Conservation (phyloP, 2,329 filamentous ascomycete species). For the Scopulariopsis brevicaulis region DNA sequence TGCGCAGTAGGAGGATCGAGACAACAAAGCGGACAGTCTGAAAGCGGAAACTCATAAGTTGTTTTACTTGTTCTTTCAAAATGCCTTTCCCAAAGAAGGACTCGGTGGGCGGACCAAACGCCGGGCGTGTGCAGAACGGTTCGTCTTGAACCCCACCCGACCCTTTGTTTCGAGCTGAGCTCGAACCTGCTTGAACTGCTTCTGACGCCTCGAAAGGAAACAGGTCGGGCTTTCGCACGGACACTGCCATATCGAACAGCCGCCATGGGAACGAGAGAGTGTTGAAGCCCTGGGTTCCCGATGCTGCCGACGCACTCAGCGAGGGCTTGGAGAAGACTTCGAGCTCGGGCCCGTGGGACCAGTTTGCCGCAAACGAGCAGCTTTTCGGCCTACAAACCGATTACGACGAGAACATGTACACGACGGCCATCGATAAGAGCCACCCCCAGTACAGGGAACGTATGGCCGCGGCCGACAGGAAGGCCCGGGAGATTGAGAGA, state of each 20-base stretch:
- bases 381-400: constrained; percentile 81
- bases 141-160: constrained; percentile 6
- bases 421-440: constrained; percentile 75
- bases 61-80: constrained; percentile 7
- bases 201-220: constrained; percentile 38
- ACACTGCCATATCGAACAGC: constrained; percentile 74
- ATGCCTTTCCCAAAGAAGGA: constrained; percentile 30
- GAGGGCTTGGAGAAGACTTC: constrained; percentile 56
- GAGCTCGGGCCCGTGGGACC: constrained; percentile 63
- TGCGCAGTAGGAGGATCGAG: background rate
- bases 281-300: constrained; percentile 74
- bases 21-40: constrained; percentile 1
- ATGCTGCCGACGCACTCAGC: constrained; percentile 47
- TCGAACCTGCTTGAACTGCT: background rate
- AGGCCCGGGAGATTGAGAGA: constrained; percentile 82
- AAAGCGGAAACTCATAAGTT: constrained; percentile 1
- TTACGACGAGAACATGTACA: constrained; percentile 93
- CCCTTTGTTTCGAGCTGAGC: background rate
- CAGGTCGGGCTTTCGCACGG: constrained; percentile 66
- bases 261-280: constrained; percentile 59
- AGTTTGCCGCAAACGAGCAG: constrained; percentile 82
- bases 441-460: constrained; percentile 74
- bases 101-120: constrained; percentile 9
- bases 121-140: constrained; percentile 23
- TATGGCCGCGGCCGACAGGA: constrained; percentile 66